Percentiles rank a stretch among this genome's conserved stretches.
These are phyloP conservation scores for Zymoseptoria passerinii DNA, from an alignment of 2,329 filamentous ascomycete genomes.

Conservation along the genomic window DNA sequence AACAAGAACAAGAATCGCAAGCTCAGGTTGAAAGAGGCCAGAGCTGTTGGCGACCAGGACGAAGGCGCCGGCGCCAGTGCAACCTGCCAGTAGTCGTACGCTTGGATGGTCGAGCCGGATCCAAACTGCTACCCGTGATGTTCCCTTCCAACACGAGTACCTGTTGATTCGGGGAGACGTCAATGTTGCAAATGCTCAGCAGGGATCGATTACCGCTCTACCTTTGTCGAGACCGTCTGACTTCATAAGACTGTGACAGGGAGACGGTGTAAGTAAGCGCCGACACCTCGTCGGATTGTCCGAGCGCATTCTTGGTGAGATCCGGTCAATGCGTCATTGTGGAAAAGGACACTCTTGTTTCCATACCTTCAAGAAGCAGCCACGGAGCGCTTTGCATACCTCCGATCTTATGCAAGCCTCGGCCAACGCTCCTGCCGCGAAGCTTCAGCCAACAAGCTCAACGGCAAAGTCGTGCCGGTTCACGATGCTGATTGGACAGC, in stretches of 20 bases:
- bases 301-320: background rate
- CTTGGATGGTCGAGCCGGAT: no score
- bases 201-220: no score
- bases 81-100: background rate
- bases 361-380: background rate
- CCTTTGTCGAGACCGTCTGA: no score
- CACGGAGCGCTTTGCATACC: background rate
- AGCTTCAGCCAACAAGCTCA: background rate
- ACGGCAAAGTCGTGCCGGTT: background rate
- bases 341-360: no score
- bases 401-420: background rate
- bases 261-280: background rate
- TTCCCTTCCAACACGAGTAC: no score
- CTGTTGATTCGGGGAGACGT: no score
- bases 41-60: background rate
- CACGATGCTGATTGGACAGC: background rate
- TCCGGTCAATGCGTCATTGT: background rate
- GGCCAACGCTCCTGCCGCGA: background rate
- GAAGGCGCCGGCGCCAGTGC: background rate
- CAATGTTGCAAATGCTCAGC: no score
- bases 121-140: no score
- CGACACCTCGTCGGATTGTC: background rate
- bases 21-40: conserved; percentile 3
- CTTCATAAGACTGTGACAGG: no score
- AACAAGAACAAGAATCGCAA: conserved; percentile 7